These are phyloP conservation scores for Candida tibetensis DNA, from an alignment of 805 yeast species.

Conservation along the genomic window DNA sequence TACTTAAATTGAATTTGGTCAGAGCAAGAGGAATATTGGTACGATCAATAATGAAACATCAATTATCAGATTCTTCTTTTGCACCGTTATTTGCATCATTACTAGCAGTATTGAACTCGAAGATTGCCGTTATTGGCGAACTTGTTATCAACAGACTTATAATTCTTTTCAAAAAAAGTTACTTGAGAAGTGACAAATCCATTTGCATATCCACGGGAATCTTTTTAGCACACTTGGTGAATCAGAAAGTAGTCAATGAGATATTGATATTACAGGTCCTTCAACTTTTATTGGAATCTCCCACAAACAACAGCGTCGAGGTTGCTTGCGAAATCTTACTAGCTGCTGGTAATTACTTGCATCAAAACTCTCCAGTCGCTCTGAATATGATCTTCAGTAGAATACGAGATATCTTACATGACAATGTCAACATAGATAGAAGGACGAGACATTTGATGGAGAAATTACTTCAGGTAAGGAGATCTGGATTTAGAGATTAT, in stretches of 20 bases:
- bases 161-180: conserved; percentile 55
- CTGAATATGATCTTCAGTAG: conserved; percentile 54
- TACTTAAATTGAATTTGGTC: conserved; percentile 56
- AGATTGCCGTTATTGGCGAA: conserved; percentile 68
- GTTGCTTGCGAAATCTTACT: conserved; percentile 50
- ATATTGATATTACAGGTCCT: conserved; percentile 33
- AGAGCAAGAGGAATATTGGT: conserved; percentile 62
- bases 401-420: conserved; percentile 59
- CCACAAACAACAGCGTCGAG: conserved; percentile 56
- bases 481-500: conserved; percentile 37
- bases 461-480: conserved; percentile 48
- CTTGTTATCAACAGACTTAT: conserved; percentile 52
- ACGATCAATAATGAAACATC: conserved; percentile 55
- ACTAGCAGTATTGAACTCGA: conserved; percentile 58
- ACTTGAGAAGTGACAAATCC: conserved; percentile 43
- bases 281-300: conserved; percentile 35
- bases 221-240: conserved; percentile 62
- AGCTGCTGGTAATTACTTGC: conserved; percentile 51
- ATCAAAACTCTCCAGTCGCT: conserved; percentile 42
- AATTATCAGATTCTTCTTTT: conserved; percentile 36
- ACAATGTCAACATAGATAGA: conserved; percentile 37
- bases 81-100: conserved; percentile 56
- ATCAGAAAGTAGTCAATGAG: conserved; percentile 50
- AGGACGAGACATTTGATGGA: conserved; percentile 49
- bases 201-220: conserved; percentile 41